Conservation (phyloP, 225 moss, liverwort and hornwort species). For the Physcomitrium patens region DNA sequence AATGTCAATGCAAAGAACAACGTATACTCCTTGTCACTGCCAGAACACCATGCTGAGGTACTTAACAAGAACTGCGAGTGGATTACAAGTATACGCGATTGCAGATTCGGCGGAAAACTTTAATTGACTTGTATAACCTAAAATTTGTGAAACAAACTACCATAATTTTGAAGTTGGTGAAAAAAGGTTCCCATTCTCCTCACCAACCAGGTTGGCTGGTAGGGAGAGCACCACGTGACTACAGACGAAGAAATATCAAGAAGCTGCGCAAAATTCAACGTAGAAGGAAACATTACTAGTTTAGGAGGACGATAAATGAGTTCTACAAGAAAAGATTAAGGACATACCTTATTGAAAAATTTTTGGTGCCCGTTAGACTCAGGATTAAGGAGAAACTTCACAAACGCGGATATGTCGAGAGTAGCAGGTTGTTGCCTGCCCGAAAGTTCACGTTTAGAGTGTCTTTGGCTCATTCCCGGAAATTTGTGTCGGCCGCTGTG, state of each 20-base stretch:
- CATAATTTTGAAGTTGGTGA: background rate
- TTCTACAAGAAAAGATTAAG: background rate
- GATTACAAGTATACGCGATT: too few relatives aligned
- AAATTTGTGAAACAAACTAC: background rate
- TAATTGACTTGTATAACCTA: background rate
- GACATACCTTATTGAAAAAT: slow-evolving; percentile 22
- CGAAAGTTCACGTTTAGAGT: slow-evolving; percentile 26
- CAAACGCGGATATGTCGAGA: slow-evolving; percentile 35
- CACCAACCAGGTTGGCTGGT: too few relatives aligned
- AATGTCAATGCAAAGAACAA: too few relatives aligned
- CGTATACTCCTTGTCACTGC: too few relatives aligned
- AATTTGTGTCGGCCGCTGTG: slow-evolving; percentile 31
- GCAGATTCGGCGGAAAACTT: background rate
- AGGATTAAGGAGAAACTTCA: slow-evolving; percentile 34
- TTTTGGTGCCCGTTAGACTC: slow-evolving; percentile 28
- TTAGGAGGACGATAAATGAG: background rate
- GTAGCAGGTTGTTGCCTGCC: slow-evolving; percentile 23
- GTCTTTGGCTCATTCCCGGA: slow-evolving; percentile 39
- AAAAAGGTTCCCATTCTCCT: background rate
- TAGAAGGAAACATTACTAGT: background rate
- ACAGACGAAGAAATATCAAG: background rate
- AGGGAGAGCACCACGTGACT: background rate
- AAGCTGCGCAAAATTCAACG: background rate
- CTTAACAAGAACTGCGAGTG: too few relatives aligned
- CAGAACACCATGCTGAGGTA: too few relatives aligned